Conservation (phyloP, 352 stramenopile genomes). For the Pythium dissotocum region DNA sequence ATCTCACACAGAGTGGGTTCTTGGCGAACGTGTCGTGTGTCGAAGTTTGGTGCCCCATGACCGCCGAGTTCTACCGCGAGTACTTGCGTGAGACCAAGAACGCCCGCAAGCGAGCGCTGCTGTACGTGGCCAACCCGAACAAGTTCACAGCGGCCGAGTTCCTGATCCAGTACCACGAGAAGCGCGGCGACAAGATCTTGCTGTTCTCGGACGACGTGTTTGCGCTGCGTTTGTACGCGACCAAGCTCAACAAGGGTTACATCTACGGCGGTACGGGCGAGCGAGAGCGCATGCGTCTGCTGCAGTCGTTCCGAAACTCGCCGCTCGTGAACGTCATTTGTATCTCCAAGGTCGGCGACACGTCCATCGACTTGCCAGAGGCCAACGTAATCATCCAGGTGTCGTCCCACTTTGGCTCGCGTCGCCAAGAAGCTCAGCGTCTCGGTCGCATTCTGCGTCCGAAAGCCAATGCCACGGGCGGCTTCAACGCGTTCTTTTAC, state of each 20-base stretch:
- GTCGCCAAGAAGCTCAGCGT: slow-evolving; percentile 99
- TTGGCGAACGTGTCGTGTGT: slow-evolving; percentile 98
- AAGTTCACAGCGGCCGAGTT: slow-evolving; percentile 97
- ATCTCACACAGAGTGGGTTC: slow-evolving; percentile 97
- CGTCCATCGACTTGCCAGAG: slow-evolving; percentile 99
- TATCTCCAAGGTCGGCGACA: slow-evolving; percentile 97
- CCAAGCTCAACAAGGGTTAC: slow-evolving; percentile 88
- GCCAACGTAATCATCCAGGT: slow-evolving; percentile 99
- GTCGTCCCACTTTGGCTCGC: slow-evolving; percentile 98
- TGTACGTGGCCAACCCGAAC: slow-evolving; percentile 99
- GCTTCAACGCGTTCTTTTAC: slow-evolving; percentile 99
- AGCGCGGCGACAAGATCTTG: slow-evolving; percentile 98
- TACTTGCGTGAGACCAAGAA: slow-evolving; percentile 87
- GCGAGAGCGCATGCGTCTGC: slow-evolving; percentile 84
- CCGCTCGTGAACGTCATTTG: slow-evolving; percentile 89
- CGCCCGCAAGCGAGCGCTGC: slow-evolving; percentile 90
- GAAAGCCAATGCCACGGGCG: slow-evolving; percentile 94
- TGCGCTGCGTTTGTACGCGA: slow-evolving; percentile 94
- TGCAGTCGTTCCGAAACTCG: slow-evolving; percentile 86
- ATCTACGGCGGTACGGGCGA: slow-evolving; percentile 98
- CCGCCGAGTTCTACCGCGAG: slow-evolving; percentile 96
- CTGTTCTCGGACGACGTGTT: slow-evolving; percentile 99
- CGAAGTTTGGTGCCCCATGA: slow-evolving; percentile 99
- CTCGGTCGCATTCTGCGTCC: slow-evolving; percentile 99
- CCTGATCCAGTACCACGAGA: slow-evolving; percentile 97